Conservation (phyloP, 2,329 filamentous ascomycete genomes). For the Aureobasidium pullulans region DNA sequence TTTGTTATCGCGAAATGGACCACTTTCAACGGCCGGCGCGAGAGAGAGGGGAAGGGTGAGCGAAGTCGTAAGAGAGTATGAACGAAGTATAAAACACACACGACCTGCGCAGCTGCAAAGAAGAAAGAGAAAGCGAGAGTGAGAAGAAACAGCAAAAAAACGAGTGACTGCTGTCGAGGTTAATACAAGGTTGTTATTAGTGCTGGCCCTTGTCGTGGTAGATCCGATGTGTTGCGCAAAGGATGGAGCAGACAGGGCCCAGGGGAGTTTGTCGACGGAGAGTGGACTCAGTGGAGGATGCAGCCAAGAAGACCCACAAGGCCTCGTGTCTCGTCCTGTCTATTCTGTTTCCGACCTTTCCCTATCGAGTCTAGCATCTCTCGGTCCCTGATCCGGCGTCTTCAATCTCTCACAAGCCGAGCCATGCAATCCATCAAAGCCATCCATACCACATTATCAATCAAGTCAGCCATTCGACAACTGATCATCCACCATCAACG, state of each 20-base stretch:
- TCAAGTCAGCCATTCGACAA: too few species aligned
- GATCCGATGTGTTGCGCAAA: background rate
- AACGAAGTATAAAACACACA: background rate
- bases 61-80: background rate
- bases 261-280: background rate
- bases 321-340: slow-evolving; percentile 6
- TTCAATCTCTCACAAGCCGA: background rate
- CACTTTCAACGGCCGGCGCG: slow-evolving; percentile 9
- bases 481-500: too few species aligned
- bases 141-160: background rate
- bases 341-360: background rate
- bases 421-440: background rate
- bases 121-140: background rate
- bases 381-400: background rate
- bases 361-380: background rate
- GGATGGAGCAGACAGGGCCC: background rate
- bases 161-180: slow-evolving; percentile 3
- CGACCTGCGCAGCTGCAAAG: slow-evolving; percentile 12
- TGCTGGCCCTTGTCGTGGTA: background rate
- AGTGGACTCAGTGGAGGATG: background rate
- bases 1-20: background rate
- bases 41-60: slow-evolving; percentile 2
- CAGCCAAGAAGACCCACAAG: background rate
- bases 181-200: slow-evolving; percentile 10
- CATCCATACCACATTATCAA: background rate